phyloP scores from a whole-genome alignment of 441 rosid species.

The Aquilaria agallochum region DNA sequence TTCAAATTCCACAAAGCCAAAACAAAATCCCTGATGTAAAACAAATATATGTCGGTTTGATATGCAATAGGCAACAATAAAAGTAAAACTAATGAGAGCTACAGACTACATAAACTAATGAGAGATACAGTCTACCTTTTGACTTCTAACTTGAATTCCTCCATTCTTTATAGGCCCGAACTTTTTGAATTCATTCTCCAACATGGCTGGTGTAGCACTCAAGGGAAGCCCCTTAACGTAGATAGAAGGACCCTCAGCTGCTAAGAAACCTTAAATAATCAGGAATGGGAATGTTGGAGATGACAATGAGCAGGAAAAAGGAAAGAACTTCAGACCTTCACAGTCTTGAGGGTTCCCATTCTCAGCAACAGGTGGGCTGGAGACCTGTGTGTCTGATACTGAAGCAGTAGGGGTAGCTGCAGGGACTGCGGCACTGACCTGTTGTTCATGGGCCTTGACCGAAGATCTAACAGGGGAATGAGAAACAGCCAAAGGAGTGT shows the following conservation, averaged over 20 bases:
- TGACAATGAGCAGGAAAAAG: background rate
- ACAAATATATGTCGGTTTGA: slow-evolving; percentile 12
- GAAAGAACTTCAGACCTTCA: slow-evolving; percentile 38
- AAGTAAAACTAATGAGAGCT: background rate
- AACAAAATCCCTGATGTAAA: slow-evolving; percentile 58
- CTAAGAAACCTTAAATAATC: background rate
- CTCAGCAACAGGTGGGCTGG: slow-evolving; percentile 38
- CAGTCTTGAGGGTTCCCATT: slow-evolving; percentile 51
- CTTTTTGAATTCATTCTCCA: slow-evolving; percentile 75
- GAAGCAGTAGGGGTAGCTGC: slow-evolving; percentile 33
- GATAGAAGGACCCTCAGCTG: slow-evolving; percentile 75
- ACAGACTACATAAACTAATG: slow-evolving; percentile 1
- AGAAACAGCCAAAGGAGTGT: slow-evolving; percentile 34
- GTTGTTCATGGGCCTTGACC: slow-evolving; percentile 49
- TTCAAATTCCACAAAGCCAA: slow-evolving; percentile 91
- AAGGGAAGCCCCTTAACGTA: slow-evolving; percentile 74
- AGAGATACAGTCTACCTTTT: slow-evolving; percentile 35
- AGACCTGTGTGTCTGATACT: slow-evolving; percentile 33
- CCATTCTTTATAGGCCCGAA: slow-evolving; percentile 68
- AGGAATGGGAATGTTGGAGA: background rate
- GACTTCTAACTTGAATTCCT: slow-evolving; percentile 78
- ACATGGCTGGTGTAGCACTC: slow-evolving; percentile 46
- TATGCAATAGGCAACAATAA: background rate
- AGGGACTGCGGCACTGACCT: slow-evolving; percentile 28
- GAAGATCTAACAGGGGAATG: slow-evolving; percentile 38